Base-by-base conservation (phyloP, 306 rosid genomes). In the Quercus mongolica region DNA sequence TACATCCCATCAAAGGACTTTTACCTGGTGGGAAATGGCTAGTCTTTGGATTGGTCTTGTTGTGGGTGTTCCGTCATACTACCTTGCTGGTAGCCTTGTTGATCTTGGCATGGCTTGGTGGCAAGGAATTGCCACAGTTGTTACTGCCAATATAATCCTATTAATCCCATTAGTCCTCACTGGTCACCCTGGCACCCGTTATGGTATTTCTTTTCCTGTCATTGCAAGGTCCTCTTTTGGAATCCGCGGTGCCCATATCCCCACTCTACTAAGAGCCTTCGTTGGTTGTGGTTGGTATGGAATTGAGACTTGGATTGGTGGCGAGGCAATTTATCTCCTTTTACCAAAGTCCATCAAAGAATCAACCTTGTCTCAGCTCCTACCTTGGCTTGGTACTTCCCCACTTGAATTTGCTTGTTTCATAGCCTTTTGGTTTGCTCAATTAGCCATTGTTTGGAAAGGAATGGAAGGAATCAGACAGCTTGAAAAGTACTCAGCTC, bases 221-320 rank as follows among this genome's bases (percentile, higher is more conserved):
- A 84, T 94, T 58, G 97, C 89, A 3, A 87, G 99, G 38, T 92
- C 99, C 51, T 86, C 95, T 11, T 94, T 94, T 54, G 99, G 99
- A 0, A 86, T 94, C 31, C 88, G 80, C 4, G 99, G 99, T 63
- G 91, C 99, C 65, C 99, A 94, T 31, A 56, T 94, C 21, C 97
- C 97, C 5, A 91, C 97, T 3, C 92, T 94, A 3, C 80, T 94
- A 1, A 82, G 99, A 31, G 97, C 97, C 15, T 52, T 92, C 0
- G 85, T 94, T 52, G 99, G 97, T n/a, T 92, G 99, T 80, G 99
- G 99, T 69, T 94, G 99, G 97, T 94, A 92, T 64, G 99, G 99
- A 2, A 94, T 94, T 74, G 99, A 94, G 76, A 88, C 97, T 1
- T 92, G 99, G 99, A 94, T 94, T 7, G 95, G 97, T 18, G 97